Evolutionary conservation across 192 early-diverging fungal species (phyloP).

Genomic region (Backusella liffmaniae): DNA sequence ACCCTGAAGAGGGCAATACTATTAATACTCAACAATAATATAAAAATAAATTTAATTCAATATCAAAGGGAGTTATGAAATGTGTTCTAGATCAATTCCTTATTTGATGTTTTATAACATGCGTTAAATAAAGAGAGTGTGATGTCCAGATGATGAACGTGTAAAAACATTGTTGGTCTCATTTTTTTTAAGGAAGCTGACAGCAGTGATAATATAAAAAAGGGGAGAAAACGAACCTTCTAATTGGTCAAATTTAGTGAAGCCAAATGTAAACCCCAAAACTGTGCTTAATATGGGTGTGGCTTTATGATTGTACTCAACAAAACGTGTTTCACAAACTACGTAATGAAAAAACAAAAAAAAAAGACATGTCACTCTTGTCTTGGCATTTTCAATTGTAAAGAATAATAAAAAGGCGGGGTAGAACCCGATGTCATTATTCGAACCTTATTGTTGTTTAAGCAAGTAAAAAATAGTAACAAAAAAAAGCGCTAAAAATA

Average conservation of each 20-base stretch:
- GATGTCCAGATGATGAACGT: not conserved
- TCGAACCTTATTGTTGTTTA: not conserved
- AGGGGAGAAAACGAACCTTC: too few relatives aligned
- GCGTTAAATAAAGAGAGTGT: not conserved
- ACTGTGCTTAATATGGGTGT: not conserved
- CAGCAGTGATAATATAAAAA: too few relatives aligned
- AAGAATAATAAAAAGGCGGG: not conserved
- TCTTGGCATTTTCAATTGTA: not conserved
- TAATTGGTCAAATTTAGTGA: too few relatives aligned
- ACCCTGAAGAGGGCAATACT: too few relatives aligned
- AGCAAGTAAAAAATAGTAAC: not conserved
- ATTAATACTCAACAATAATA: too few relatives aligned
- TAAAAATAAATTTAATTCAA: too few relatives aligned
- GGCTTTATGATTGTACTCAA: not conserved
- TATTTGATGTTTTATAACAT: not conserved
- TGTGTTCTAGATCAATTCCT: not conserved
- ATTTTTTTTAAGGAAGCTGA: not conserved
- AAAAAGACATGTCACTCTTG: not conserved
- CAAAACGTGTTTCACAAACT: not conserved
- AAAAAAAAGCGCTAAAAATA: not conserved
- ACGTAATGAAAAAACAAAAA: not conserved
- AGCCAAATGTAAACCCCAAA: not conserved
- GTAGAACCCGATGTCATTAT: not conserved
- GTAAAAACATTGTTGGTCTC: not conserved
- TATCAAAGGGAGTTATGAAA: not conserved